Percentiles rank a stretch among this genome's conserved stretches.
Evolutionary conservation across 75 land plant genomes (phyloP).

Genomic region (Sequoia sempervirens): DNA sequence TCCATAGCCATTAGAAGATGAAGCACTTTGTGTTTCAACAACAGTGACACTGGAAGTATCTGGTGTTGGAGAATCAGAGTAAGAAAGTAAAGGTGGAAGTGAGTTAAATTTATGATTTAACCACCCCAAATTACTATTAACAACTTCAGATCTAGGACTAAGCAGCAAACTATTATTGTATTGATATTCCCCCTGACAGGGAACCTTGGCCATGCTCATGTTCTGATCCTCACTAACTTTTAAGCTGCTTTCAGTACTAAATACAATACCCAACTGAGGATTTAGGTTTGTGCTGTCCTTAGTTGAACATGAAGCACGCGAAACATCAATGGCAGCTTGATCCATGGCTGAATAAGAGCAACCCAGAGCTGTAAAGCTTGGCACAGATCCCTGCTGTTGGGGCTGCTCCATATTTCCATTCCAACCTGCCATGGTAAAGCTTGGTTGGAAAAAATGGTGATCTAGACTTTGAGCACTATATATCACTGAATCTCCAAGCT

Average conservation of each 20-base stretch:
- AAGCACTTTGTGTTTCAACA: too few species aligned
- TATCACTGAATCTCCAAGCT: not conserved
- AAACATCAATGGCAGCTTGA: not conserved
- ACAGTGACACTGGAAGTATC: not conserved
- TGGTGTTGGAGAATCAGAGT: not conserved
- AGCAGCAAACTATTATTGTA: not conserved
- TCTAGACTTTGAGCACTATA: not conserved
- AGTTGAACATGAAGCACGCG: not conserved
- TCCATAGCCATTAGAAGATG: not conserved
- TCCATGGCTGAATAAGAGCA: slow-evolving; percentile 1
- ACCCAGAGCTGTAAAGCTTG: not conserved
- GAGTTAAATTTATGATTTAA: not conserved
- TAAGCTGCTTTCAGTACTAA: not conserved
- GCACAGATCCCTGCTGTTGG: not conserved
- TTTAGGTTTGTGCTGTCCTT: not conserved
- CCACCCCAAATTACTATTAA: not conserved
- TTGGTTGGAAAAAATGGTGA: not conserved
- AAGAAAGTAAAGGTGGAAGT: not conserved
- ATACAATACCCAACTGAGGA: not conserved
- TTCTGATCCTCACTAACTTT: not conserved
- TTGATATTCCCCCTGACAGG: not conserved
- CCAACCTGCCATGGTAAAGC: not conserved
- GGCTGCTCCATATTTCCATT: not conserved
- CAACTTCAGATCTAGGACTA: not conserved
- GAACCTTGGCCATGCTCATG: not conserved